phyloP scores from a whole-genome alignment of 2,329 filamentous ascomycete species.

The Hyphodiscus sp. region DNA sequence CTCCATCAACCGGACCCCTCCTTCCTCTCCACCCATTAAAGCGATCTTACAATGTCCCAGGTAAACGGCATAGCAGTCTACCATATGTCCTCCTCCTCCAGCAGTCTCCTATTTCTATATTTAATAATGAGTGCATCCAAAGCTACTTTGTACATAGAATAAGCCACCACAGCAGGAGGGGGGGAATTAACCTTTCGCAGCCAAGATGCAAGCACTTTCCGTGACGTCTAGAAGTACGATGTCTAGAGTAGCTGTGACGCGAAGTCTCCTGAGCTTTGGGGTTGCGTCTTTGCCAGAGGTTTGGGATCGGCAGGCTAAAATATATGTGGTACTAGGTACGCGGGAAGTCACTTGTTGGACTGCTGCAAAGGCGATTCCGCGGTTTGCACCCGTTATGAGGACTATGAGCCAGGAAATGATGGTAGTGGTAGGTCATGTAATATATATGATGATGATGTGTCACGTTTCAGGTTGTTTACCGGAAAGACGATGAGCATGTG shows the following conservation, averaged over 20 bases:
- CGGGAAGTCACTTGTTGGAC: not conserved
- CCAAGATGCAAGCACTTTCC: not conserved
- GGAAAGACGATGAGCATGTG: too few species aligned
- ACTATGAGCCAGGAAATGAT: too few species aligned
- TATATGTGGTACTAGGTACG: not conserved
- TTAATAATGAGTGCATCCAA: not conserved
- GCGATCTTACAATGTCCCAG: slow-evolving; percentile 25
- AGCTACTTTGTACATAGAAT: not conserved
- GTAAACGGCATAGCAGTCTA: slow-evolving; percentile 17
- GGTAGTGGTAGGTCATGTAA: too few species aligned
- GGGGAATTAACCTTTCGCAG: not conserved
- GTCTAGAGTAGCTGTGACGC: not conserved
- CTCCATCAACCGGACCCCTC: slow-evolving; percentile 22
- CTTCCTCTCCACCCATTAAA: slow-evolving; percentile 21
- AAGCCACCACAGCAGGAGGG: not conserved
- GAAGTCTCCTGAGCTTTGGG: not conserved
- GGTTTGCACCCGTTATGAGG: too few species aligned
- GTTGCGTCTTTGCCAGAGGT: not conserved
- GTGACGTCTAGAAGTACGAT: not conserved
- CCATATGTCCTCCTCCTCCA: not conserved
- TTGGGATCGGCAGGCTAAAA: not conserved
- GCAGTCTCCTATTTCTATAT: not conserved
- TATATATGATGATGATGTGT: too few species aligned
- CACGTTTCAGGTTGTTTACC: too few species aligned
- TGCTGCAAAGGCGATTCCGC: not conserved